Evolutionary conservation across 164 flowering plant species (phyloP), one percentile per base, ranked within the genome.

Genomic region (Umbilicus rupestris): DNA sequence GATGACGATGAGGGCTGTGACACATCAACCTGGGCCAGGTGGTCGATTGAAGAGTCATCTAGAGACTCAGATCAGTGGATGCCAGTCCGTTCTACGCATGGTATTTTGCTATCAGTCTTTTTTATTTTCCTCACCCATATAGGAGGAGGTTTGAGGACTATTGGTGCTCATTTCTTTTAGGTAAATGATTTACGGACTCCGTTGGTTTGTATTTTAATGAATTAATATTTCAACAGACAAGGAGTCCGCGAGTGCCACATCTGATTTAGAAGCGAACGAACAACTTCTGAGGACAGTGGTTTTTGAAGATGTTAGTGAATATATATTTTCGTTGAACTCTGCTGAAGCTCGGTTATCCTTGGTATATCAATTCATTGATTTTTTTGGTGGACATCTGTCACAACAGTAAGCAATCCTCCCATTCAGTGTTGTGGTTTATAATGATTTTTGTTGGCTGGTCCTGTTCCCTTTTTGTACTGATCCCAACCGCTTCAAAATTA

Each of bases 251-350:
- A 74, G 66, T 70, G 82, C 47, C 12, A 47, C 75, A 63, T 69
- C 70, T 39, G 79, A 81, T 69, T 60, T 62, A 64, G 87, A 88
- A 73, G 81, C 65, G 11, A 88, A 91, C 65, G 99, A 85, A 19
- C 85, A 84, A 58, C 77, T 88, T 64, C 70, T 75, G 41, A 75
- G 96, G 73, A 83, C 78, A 17, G 75, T 91, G 63, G 64, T 88
- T 60, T 89, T 75, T 81, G 99, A 89, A 81, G 99, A 94, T 78
- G 76, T 94, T 41, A 77, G 80, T 39, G 99, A 89, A 41, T 89
- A 82, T 73, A 74, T 94, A 44, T 94, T 89, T 73, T 87, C 97
- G 1, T 74, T 94, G 71, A 75, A 70, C 75, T 84, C 96, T 12
- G 69, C 64, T 35, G 92, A 89, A 76, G 93, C 96, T 30, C 93